phyloP scores from a whole-genome alignment of 2,329 filamentous ascomycete genomes.

The Thermothelomyces thermophilus region DNA sequence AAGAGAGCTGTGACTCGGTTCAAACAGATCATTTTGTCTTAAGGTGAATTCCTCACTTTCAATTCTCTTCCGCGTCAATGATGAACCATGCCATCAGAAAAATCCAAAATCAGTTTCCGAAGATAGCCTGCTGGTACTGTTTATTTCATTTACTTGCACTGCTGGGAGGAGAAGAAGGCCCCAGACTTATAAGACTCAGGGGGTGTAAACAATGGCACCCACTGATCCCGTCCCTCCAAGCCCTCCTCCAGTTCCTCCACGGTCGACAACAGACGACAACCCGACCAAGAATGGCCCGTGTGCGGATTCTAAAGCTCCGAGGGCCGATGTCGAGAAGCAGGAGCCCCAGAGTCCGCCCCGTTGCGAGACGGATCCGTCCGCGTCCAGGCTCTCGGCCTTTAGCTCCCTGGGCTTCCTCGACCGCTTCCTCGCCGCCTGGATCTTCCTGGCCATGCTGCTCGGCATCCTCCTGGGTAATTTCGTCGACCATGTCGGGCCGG shows the following conservation, averaged over 20 bases:
- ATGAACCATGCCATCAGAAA: no score
- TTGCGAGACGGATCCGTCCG: not conserved
- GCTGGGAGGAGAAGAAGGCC: no score
- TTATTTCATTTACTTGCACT: no score
- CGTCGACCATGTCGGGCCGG: slow-evolving; percentile 52
- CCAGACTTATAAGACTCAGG: not conserved
- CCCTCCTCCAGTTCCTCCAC: no score
- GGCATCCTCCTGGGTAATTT: slow-evolving; percentile 74
- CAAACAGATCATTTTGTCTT: no score
- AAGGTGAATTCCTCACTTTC: no score
- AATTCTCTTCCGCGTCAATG: no score
- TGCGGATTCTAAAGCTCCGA: not conserved
- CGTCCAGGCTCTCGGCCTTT: slow-evolving; percentile 36
- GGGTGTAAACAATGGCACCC: slow-evolving; percentile 10
- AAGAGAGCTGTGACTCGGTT: no score
- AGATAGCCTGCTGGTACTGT: no score
- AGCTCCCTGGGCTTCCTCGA: slow-evolving; percentile 54
- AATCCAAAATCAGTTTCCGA: no score
- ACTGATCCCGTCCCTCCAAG: not conserved
- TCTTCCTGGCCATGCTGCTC: slow-evolving; percentile 69
- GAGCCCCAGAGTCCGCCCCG: not conserved
- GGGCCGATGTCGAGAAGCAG: slow-evolving; percentile 10
- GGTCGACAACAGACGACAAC: not conserved
- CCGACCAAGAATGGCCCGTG: not conserved
- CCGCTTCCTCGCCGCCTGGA: slow-evolving; percentile 63